phyloP scores from a whole-genome alignment of 139 green algal genomes.

The Tetratostichococcus sp. region DNA sequence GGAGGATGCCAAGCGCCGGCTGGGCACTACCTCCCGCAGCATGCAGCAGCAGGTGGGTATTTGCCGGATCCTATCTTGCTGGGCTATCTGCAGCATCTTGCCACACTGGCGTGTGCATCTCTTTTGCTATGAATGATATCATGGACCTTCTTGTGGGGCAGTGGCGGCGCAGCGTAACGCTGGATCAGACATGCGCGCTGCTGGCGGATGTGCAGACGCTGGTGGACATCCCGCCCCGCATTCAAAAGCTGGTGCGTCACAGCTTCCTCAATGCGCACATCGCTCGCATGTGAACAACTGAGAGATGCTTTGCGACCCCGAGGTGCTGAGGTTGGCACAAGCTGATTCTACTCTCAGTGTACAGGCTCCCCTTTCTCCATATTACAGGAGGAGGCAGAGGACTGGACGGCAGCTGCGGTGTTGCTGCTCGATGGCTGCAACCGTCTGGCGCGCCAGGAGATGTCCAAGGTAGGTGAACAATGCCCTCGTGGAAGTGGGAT shows the following conservation, averaged over 20 bases:
- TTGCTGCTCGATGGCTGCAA: conserved; percentile 59
- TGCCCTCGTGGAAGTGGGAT: no score
- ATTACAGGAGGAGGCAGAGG: conserved; percentile 19
- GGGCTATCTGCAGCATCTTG: no score
- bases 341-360: no score
- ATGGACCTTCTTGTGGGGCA: conserved; percentile 7
- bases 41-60: conserved; percentile 53
- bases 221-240: conserved; percentile 38
- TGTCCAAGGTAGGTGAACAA: conserved; percentile 22
- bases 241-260: conserved; percentile 24
- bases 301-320: no score
- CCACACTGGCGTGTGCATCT: no score
- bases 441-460: conserved; percentile 48
- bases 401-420: conserved; percentile 53
- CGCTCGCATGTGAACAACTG: no score
- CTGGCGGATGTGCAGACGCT: conserved; percentile 59
- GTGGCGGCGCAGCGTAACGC: conserved; percentile 55
- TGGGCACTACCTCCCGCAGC: conserved; percentile 48
- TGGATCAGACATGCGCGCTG: conserved; percentile 56
- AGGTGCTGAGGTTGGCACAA: no score
- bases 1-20: conserved; percentile 44
- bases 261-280: no score
- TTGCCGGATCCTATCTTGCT: no score
- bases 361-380: no score
- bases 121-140: no score